phyloP scores from a whole-genome alignment of 306 rosid genomes.

The Cyclanthera cordifolia region DNA sequence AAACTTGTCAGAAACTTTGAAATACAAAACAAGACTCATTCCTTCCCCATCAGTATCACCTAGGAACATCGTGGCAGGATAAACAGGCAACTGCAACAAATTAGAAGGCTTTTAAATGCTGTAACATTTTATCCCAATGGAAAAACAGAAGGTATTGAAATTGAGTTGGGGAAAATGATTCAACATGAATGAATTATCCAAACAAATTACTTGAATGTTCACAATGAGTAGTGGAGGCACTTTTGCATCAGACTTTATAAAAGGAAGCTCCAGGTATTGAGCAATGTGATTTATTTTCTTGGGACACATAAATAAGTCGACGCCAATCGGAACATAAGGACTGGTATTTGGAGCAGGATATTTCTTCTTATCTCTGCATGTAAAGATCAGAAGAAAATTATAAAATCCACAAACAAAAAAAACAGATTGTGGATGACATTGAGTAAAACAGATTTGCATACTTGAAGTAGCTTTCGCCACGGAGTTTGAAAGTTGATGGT shows the following conservation, averaged over 20 bases:
- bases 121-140: not conserved
- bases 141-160: not conserved
- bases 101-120: not conserved
- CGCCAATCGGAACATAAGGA: conserved; percentile 81
- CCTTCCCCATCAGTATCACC: conserved; percentile 94
- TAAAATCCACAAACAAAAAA: not conserved
- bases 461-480: conserved; percentile 81
- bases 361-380: conserved; percentile 67
- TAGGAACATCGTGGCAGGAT: conserved; percentile 83
- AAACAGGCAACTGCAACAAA: conserved; percentile 65
- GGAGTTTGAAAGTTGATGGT: conserved; percentile 76
- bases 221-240: conserved; percentile 72
- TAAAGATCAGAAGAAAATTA: conserved; percentile 19
- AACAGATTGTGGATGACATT: not conserved
- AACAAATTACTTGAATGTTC: conserved; percentile 61
- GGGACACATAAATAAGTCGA: conserved; percentile 70
- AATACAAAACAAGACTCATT: conserved; percentile 72
- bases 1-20: conserved; percentile 52
- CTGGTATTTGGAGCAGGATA: conserved; percentile 53
- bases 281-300: conserved; percentile 84
- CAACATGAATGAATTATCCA: not conserved
- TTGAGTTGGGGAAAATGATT: not conserved
- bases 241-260: conserved; percentile 34
- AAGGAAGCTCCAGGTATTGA: conserved; percentile 73
- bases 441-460: conserved; percentile 19